Percentiles rank a stretch among this genome's conserved stretches.
phyloP scores from a whole-genome alignment of 441 rosid species.

The Isatis lusitanica region DNA sequence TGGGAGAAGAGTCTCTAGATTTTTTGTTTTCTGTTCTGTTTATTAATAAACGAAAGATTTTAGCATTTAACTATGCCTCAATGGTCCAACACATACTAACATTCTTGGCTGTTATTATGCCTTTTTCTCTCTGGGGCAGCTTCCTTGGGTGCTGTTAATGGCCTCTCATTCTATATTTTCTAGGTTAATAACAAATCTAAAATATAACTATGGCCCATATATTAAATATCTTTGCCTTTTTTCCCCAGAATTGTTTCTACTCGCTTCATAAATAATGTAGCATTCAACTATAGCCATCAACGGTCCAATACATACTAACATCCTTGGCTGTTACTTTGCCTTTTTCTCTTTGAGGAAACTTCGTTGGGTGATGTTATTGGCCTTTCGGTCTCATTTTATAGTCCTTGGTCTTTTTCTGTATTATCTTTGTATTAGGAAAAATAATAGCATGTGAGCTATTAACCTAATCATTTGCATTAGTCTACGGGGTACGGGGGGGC shows the following conservation, averaged over 20 bases:
- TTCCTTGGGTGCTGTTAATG: too few species aligned
- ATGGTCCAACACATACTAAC: background rate
- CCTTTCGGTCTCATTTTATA: background rate
- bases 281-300: background rate
- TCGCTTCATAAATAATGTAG: too few species aligned
- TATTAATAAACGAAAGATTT: background rate
- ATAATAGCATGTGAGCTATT: background rate
- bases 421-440: background rate
- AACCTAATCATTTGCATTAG: background rate
- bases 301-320: background rate
- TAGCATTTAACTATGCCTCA: background rate
- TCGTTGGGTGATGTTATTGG: constrained; percentile 7
- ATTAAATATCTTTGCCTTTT: too few species aligned
- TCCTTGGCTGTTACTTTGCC: constrained; percentile 13
- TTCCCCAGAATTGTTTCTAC: too few species aligned
- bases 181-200: too few species aligned
- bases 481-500: background rate
- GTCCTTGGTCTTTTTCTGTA: background rate
- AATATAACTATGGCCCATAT: too few species aligned
- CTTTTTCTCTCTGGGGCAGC: too few species aligned
- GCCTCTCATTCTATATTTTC: too few species aligned
- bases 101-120: too few species aligned
- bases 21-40: background rate
- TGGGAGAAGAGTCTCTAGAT: background rate
- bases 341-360: background rate